Conservation (phyloP, 208 protist genomes). For the Trypanosoma rangeli region DNA sequence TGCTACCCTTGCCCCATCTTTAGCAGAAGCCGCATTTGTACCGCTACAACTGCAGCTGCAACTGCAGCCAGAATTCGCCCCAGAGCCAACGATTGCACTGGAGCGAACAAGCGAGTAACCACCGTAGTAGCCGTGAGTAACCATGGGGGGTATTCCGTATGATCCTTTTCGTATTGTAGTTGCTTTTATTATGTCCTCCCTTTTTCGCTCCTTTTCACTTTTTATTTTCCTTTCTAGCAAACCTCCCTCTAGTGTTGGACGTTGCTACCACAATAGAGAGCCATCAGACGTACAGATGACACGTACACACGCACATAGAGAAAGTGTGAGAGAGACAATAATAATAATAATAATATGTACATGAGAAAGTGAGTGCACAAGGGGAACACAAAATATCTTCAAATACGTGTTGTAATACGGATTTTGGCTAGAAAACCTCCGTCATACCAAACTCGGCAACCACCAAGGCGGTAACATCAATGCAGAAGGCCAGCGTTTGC, state of each 20-base stretch:
- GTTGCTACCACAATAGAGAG: neutral
- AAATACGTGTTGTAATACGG: no score
- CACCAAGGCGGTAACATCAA: constrained; percentile 24
- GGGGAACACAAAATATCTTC: constrained; percentile 11
- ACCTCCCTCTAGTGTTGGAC: neutral
- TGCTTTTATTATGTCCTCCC: neutral
- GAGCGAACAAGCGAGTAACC: constrained; percentile 25
- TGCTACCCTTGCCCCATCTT: neutral
- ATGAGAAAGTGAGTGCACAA: no score
- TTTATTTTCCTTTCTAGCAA: constrained; percentile 6
- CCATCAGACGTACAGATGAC: constrained; percentile 8
- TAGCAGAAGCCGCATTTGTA: constrained; percentile 6
- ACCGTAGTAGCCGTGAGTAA: constrained; percentile 19
- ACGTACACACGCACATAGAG: constrained; percentile 16
- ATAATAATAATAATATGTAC: neutral
- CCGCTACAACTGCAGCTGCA: neutral
- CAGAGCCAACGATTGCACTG: neutral
- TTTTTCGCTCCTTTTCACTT: neutral
- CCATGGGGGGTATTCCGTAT: no score
- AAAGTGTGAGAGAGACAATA: neutral
- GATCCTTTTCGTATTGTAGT: no score
- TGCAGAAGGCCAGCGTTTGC: constrained; percentile 78
- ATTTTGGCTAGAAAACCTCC: neutral
- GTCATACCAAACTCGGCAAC: neutral
- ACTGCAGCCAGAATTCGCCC: neutral